Evolutionary conservation across 2,329 filamentous ascomycete species (phyloP), one percentile per base, ranked within the genome.

Genomic region (Fusarium duplospermum): DNA sequence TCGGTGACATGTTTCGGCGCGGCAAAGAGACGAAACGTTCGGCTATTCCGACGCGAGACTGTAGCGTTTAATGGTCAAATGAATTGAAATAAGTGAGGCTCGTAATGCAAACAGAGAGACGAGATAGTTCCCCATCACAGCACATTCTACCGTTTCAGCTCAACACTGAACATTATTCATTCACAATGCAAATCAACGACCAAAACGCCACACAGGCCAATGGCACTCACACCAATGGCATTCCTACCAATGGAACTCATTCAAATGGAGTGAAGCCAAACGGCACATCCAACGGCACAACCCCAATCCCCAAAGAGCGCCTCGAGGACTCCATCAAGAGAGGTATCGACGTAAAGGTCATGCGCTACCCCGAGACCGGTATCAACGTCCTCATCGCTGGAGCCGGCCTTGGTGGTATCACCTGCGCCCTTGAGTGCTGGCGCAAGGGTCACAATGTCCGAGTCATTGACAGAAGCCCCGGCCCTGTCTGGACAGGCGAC

Each of bases 401-500:
- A 11, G 71, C 71, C 1, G 71, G 71, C 2, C 47, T 73, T 0
- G 71, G 71, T 1, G 71, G 70, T 0, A 54, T 73, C 0, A 71
- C 71, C 0, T 73, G 71, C 2, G 71, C 71, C 1, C 71, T 73
- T 4, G 71, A 73, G 33, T 73, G 71, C 4, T 73, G 71, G 71
- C 71, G 71, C 6, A 73, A 73, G 35, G 71, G 71, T 5, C 71
- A 73, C 10, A 73, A 69, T 2, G 71, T 73, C 4, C 71, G 71
- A 16, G 42, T 73, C 5, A 20, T 73, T 2, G 71, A 73, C 11
- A 47, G 71, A 10, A 71, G 67, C n/a, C 54, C 67, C 1, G 29
- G 67, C 2, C 59, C 71, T 2, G 13, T 73, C 8, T 73, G 71
- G 71, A 73, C 71, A 4, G 71, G 71, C 2, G 71, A 73, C 5